Conservation (phyloP, 2,329 filamentous ascomycete species). For the Diatrype stigma region DNA sequence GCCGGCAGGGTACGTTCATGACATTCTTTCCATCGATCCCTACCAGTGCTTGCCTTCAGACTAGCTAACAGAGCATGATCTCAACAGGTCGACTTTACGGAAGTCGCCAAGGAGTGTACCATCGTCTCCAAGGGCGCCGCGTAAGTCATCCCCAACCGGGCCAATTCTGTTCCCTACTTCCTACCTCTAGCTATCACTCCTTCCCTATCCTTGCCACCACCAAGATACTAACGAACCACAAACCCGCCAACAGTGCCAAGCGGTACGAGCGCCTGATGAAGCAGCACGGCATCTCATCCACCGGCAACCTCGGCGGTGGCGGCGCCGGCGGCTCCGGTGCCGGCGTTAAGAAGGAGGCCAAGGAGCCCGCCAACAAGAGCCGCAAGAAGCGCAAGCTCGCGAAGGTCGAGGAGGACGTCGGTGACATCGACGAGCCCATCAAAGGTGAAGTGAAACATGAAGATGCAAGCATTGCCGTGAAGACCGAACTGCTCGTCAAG, state of each 20-base stretch:
- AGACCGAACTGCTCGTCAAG: conserved; percentile 19
- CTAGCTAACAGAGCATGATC: conserved; percentile 8
- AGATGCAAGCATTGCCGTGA: conserved; percentile 24
- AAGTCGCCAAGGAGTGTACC: conserved; percentile 59
- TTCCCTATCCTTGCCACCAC: not conserved
- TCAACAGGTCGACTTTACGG: conserved; percentile 57
- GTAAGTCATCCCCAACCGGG: conserved; percentile 53
- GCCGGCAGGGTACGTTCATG: conserved; percentile 56
- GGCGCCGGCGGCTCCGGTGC: no score
- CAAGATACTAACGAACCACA: not conserved
- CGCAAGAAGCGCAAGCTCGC: conserved; percentile 31
- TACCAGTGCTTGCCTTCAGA: not conserved
- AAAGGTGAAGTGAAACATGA: conserved; percentile 29
- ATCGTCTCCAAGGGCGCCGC: conserved; percentile 65
- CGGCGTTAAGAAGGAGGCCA: conserved; percentile 19
- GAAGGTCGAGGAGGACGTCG: conserved; percentile 30
- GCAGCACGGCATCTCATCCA: conserved; percentile 43
- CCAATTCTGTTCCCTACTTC: no score
- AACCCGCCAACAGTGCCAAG: conserved; percentile 49
- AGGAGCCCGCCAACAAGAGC: conserved; percentile 15
- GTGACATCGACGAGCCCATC: conserved; percentile 27
- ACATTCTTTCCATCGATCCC: not conserved
- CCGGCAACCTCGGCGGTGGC: conserved; percentile 19
- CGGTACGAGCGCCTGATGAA: conserved; percentile 65
- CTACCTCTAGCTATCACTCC: not conserved